Conservation (phyloP, 1,284 basidiomycete species). For the Tilletia horrida region DNA sequence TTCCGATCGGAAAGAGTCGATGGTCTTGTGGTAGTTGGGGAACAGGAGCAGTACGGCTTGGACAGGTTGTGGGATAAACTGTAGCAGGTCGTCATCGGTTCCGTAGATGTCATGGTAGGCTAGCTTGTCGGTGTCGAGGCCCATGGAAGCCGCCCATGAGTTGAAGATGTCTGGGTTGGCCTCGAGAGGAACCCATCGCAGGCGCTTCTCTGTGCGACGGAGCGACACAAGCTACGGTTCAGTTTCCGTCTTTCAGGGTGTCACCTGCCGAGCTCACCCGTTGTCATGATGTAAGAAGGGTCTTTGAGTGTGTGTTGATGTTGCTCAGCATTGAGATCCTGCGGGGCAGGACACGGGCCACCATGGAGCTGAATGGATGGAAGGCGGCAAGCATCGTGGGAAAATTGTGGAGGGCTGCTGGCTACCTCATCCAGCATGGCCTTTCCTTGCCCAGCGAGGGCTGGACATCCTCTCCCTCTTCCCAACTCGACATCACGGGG, state of each 20-base stretch:
- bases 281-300: too few species aligned
- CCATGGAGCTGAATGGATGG: too few species aligned
- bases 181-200: constrained; percentile 52
- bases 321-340: too few species aligned
- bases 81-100: constrained; percentile 59
- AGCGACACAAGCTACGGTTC: not conserved
- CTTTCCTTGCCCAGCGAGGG: too few species aligned
- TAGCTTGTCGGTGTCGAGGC: constrained; percentile 50
- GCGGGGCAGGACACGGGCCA: too few species aligned
- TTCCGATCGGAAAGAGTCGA: constrained; percentile 29
- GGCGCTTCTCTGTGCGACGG: not conserved
- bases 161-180: constrained; percentile 54
- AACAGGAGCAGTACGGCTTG: constrained; percentile 59
- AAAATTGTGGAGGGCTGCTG: too few species aligned
- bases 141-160: constrained; percentile 42
- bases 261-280: not conserved
- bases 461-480: too few species aligned
- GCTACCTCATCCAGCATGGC: too few species aligned
- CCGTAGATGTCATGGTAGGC: constrained; percentile 60
- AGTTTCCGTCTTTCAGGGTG: too few species aligned
- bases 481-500: too few species aligned
- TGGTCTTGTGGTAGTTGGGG: constrained; percentile 55
- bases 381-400: too few species aligned
- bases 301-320: too few species aligned
- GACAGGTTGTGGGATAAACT: constrained; percentile 58